Evolutionary conservation across 1,284 basidiomycete species (phyloP).

Genomic region (Sporisorium reilianum): DNA sequence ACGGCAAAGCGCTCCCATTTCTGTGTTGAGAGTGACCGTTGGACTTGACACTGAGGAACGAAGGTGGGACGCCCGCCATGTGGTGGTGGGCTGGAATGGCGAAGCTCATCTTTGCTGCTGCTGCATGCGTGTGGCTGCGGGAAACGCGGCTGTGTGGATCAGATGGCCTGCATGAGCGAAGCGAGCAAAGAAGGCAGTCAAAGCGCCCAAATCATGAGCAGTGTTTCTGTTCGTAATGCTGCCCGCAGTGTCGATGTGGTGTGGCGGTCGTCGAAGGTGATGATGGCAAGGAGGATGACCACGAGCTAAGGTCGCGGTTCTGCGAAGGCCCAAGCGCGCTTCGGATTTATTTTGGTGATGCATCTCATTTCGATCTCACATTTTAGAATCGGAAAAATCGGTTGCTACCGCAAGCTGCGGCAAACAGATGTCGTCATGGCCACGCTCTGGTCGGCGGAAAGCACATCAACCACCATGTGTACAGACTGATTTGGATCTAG

Average conservation of each 20-base stretch:
- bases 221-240: not conserved
- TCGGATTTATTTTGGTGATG: not conserved
- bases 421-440: not conserved
- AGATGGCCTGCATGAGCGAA: slow-evolving; percentile 8
- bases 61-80: slow-evolving; percentile 11
- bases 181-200: not conserved
- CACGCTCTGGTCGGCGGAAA: not conserved
- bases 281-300: slow-evolving; percentile 1
- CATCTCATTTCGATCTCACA: slow-evolving; percentile 5
- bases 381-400: not conserved
- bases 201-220: too few relatives aligned
- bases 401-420: not conserved
- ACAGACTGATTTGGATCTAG: not conserved
- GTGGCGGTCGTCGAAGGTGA: not conserved
- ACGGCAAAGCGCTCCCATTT: slow-evolving; percentile 5
- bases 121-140: slow-evolving; percentile 4
- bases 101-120: slow-evolving; percentile 27
- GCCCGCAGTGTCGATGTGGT: not conserved
- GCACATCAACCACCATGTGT: not conserved
- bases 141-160: not conserved
- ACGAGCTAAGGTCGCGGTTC: not conserved
- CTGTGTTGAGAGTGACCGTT: slow-evolving; percentile 25
- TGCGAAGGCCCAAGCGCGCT: slow-evolving; percentile 2
- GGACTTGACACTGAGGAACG: not conserved
- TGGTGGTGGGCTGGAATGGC: slow-evolving; percentile 24